phyloP scores from a whole-genome alignment of 1,139 yeast genomes.

The Geotrichum siamense region DNA sequence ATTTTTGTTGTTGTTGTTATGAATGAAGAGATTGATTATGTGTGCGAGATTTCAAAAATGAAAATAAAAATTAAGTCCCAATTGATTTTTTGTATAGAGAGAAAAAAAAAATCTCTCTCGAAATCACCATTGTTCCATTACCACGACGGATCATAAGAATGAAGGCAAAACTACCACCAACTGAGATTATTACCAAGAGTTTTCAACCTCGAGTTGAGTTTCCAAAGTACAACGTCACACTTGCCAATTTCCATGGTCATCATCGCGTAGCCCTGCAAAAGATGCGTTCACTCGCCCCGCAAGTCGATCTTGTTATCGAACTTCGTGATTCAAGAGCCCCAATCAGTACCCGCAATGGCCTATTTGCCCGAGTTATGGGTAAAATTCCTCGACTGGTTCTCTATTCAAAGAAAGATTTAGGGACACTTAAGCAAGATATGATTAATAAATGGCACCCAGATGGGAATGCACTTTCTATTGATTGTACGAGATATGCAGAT shows the following conservation, averaged over 20 bases:
- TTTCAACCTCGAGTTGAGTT: slow-evolving; percentile 34
- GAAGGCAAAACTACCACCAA: background rate
- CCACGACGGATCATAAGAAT: background rate
- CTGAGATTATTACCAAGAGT: slow-evolving; percentile 3
- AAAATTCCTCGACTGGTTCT: slow-evolving; percentile 53
- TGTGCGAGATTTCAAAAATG: too few relatives aligned
- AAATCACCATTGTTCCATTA: background rate
- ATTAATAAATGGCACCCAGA: slow-evolving; percentile 49
- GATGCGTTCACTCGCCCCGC: slow-evolving; percentile 67
- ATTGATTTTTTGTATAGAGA: too few relatives aligned
- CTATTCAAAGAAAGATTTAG: slow-evolving; percentile 60
- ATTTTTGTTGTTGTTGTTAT: slow-evolving; percentile 35
- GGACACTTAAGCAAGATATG: slow-evolving; percentile 27
- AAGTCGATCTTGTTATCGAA: slow-evolving; percentile 74
- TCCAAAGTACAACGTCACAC: slow-evolving; percentile 61
- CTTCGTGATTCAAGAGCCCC: slow-evolving; percentile 90
- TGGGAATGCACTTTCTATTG: slow-evolving; percentile 54
- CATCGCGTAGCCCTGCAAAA: slow-evolving; percentile 72
- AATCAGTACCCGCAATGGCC: slow-evolving; percentile 66
- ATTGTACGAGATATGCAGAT: slow-evolving; percentile 50
- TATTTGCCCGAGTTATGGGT: slow-evolving; percentile 63
- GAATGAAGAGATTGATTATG: too few relatives aligned
- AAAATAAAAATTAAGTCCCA: too few relatives aligned
- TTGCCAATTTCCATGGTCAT: slow-evolving; percentile 86
- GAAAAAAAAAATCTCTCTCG: background rate